Evolutionary conservation across 1,284 basidiomycete genomes (phyloP), one percentile per base, ranked within the genome.

Genomic region (Leccinum solheimii): DNA sequence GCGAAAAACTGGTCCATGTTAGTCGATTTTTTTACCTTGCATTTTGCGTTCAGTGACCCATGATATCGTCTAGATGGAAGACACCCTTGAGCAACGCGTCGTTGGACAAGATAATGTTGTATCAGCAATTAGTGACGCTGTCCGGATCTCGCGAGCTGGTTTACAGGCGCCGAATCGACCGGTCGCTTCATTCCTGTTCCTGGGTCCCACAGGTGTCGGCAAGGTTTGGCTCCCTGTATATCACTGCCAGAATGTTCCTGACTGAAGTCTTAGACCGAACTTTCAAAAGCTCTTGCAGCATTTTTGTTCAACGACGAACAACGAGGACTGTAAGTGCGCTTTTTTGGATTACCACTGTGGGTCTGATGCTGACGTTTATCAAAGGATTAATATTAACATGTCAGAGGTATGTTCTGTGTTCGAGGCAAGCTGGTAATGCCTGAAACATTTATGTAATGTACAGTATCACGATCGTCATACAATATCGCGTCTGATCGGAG

Each of bases 41-140:
- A 80, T 4, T 53, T 32, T 49, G 36, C 55, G 60, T 27, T 16
- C 34, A 9, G n/a, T 64, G 60, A 58, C 13, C 3, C 50, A 32
- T 60, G 3, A 57, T 54, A n/a, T 38, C 58, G 48, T 54, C 6
- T 67, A 94, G 91, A 94, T 98, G 90, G 96, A 97, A 73, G 87
- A 92, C 38, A 79, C 83, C 1, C 81, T 98, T 30, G 80, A 81
- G 32, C 72, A 84, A 61, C 85, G 92, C 0, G 91, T 98, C 14
- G 89, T 97, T 5, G 95, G 95, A 1, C 95, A 98, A 74, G 91
- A 95, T 66, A 86, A 93, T 65, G 91, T 93, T 40, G 83, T 98
- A 14, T 74, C 81, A 2, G 84, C 92, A 7, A 86, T 97, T 66
- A 88, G 90, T 61, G 91, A 97, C 67, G 93, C 95, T 13, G 91